phyloP scores from a whole-genome alignment of 805 yeast genomes.

The Candida ponderosae region DNA sequence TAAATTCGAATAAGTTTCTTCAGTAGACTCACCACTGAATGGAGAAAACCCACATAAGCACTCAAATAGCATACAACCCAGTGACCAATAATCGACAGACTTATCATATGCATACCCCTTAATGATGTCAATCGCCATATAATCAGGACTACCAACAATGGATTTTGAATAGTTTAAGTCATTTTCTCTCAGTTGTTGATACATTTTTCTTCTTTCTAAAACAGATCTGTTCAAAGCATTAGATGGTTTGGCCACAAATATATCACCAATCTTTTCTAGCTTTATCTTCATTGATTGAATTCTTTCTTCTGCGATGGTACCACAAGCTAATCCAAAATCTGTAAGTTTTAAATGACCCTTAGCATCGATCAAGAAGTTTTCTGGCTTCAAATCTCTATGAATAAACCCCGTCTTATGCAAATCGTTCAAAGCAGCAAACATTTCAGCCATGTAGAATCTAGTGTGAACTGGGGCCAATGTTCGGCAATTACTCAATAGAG shows the following conservation, averaged over 20 bases:
- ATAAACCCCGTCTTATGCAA: conserved; percentile 93
- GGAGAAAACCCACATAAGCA: conserved; percentile 97
- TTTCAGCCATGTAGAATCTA: conserved; percentile 88
- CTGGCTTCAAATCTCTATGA: conserved; percentile 95
- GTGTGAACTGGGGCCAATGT: conserved; percentile 92
- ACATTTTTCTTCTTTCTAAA: conserved; percentile 80
- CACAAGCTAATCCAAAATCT: conserved; percentile 96
- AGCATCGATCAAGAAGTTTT: conserved; percentile 82
- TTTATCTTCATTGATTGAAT: conserved; percentile 84
- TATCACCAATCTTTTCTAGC: conserved; percentile 64
- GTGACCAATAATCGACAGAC: conserved; percentile 97
- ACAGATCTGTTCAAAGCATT: conserved; percentile 53
- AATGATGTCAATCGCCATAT: conserved; percentile 96
- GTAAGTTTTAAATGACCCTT: conserved; percentile 90
- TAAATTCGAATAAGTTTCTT: conserved; percentile 90
- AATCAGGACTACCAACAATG: conserved; percentile 97
- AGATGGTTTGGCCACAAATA: conserved; percentile 53
- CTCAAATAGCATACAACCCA: conserved; percentile 96
- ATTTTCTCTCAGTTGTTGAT: conserved; percentile 62
- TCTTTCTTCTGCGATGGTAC: conserved; percentile 86
- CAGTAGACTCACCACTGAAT: conserved; percentile 86
- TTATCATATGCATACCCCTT: conserved; percentile 83
- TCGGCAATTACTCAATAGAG: conserved; percentile 88
- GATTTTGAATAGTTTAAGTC: conserved; percentile 89
- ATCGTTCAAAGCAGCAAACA: conserved; percentile 93